These are phyloP conservation scores for Penicillium pancosmium DNA, from an alignment of 495 filamentous ascomycete genomes.

Conservation along the genomic window DNA sequence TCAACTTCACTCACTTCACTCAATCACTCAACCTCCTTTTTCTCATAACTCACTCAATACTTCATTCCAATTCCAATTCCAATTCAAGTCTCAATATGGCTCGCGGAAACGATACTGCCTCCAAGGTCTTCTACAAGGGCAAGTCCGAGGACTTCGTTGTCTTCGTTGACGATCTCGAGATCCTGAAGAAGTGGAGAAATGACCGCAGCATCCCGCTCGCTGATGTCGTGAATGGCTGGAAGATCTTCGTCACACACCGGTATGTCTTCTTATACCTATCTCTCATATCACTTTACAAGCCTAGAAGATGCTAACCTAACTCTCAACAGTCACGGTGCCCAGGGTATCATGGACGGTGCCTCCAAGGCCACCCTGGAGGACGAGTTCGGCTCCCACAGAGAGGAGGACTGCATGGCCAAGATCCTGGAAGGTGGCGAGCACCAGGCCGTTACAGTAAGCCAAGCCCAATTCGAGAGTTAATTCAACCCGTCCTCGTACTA, in stretches of 20 bases:
- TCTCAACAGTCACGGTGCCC: slow-evolving; percentile 72
- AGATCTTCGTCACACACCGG: slow-evolving; percentile 91
- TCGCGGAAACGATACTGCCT: slow-evolving; percentile 72
- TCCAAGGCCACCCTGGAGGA: slow-evolving; percentile 73
- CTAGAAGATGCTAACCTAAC: slow-evolving; percentile 1
- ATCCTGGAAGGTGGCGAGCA: slow-evolving; percentile 77
- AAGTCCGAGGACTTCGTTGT: slow-evolving; percentile 85
- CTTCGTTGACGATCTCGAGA: slow-evolving; percentile 75
- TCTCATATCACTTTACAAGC: not conserved
- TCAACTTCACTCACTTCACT: not conserved
- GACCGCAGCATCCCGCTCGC: slow-evolving; percentile 79
- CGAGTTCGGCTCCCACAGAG: slow-evolving; percentile 81
- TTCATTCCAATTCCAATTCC: not conserved
- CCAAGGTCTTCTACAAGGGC: slow-evolving; percentile 93
- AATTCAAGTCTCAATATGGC: slow-evolving; percentile 57
- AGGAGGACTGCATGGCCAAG: slow-evolving; percentile 75
- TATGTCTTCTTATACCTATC: slow-evolving; percentile 47
- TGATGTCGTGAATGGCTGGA: slow-evolving; percentile 85
- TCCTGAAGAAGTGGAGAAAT: slow-evolving; percentile 77
- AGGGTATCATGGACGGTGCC: slow-evolving; percentile 76
- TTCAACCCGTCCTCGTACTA: slow-evolving; percentile 15
- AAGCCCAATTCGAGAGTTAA: not conserved
- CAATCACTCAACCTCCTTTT: not conserved
- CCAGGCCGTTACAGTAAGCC: slow-evolving; percentile 68
- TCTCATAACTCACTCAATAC: slow-evolving; percentile 8